Evolutionary conservation across 495 filamentous ascomycete species (phyloP), one percentile per base, ranked within the genome.

Genomic region (Aspergillus olivimuriae): DNA sequence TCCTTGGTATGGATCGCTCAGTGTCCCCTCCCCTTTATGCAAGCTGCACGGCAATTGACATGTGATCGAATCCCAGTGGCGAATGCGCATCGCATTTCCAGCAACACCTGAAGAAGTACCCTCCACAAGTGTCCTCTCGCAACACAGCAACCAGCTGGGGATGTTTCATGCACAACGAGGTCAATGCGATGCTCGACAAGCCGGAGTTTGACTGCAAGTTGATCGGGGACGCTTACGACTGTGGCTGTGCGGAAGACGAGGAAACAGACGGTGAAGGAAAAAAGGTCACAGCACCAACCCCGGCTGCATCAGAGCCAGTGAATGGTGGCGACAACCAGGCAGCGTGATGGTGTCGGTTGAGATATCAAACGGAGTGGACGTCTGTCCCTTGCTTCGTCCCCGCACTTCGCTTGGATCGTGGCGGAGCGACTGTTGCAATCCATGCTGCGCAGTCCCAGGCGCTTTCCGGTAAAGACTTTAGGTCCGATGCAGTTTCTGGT

Each of bases 41-140:
- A 9, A 17, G 23, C 17, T 34, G 34, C 12, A 40, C 24, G 37
- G 24, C n/a, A 28, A 24, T 30, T 51, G 34, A 51, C 45, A 5
- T 6, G 20, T 10, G 33, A 35, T 16, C 10, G 15, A 2, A 11
- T 1, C 19, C 32, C 34, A 94, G 90, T 58, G 90, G 91, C 64
- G 89, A 97, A 69, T 97, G 91, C 67, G 91, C 90, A 1, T 67
- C 77, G 23, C 91, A 97, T 63, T 97, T 97, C 69, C 87, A 86
- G 46, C 72, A 82, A 47, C 75, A 97, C 46, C 65, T 98, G 7
- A 69, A 69, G 24, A 80, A 87, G 45, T 97, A 80, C 54, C 92
- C 92, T n/a, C 92, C 92, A 3, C 92, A 98, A 55, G 87, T 89
- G 23, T 81, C 83, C 17, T 86, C 83, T 6, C 80, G 92, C 42